These are phyloP conservation scores for Jaltomata sinuosa DNA, from an alignment of 257 asterid genomes.

Conservation along the genomic window DNA sequence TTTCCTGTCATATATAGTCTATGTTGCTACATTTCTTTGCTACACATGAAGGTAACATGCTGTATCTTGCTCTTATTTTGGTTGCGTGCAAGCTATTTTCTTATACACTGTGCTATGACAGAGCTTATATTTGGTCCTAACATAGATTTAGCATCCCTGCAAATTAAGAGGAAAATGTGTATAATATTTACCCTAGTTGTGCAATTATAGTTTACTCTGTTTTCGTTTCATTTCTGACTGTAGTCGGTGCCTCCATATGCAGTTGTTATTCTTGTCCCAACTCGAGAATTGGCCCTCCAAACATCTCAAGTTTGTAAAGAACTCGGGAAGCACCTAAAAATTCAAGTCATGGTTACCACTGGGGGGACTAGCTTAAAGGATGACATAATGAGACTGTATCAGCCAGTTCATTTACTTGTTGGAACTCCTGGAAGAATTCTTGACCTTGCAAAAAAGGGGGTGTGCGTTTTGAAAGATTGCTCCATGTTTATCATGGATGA, in stretches of 20 bases:
- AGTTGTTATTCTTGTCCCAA: slow-evolving; percentile 82
- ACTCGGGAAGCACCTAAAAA: slow-evolving; percentile 69
- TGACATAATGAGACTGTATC: slow-evolving; percentile 86
- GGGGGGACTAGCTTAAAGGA: slow-evolving; percentile 92
- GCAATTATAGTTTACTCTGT: neutral
- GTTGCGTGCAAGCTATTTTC: neutral
- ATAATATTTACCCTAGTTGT: neutral
- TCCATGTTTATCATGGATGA: slow-evolving; percentile 75
- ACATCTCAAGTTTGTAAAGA: slow-evolving; percentile 88
- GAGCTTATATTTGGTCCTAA: neutral
- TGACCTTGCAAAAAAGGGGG: slow-evolving; percentile 67
- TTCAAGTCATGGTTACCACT: slow-evolving; percentile 79
- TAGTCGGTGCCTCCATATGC: slow-evolving; percentile 13
- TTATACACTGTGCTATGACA: neutral
- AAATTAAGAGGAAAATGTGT: neutral
- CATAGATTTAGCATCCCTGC: neutral
- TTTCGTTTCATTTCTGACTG: neutral
- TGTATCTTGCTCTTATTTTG: neutral
- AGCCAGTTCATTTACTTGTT: slow-evolving; percentile 89
- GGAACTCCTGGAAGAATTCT: slow-evolving; percentile 94
- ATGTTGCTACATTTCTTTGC: neutral
- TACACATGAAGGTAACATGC: neutral
- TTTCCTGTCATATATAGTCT: neutral
- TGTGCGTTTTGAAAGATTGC: slow-evolving; percentile 58
- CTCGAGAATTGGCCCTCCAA: slow-evolving; percentile 85